phyloP scores from a whole-genome alignment of 1,139 yeast genomes.

The Sugiyamaella novakii region DNA sequence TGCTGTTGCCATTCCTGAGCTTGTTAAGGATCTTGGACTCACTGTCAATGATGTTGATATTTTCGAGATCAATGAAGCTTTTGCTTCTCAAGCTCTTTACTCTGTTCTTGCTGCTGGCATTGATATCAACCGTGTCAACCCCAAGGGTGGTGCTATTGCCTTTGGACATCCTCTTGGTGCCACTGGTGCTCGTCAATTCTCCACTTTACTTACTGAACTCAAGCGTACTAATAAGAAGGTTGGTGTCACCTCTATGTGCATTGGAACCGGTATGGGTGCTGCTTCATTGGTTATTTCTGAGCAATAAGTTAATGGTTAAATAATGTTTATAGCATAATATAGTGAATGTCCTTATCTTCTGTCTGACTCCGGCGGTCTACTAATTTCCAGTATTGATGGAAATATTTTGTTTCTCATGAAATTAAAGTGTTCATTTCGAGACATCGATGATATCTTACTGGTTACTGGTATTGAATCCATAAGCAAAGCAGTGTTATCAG shows the following conservation, averaged over 20 bases:
- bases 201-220: conserved; percentile 81
- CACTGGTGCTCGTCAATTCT: conserved; percentile 93
- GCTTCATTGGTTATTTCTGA: conserved; percentile 83
- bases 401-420: no score
- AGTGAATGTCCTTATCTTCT: not conserved
- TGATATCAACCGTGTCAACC: conserved; percentile 74
- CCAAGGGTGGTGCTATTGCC: conserved; percentile 95
- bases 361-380: conserved; percentile 13
- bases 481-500: no score
- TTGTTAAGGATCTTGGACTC: conserved; percentile 66
- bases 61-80: conserved; percentile 92
- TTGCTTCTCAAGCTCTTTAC: conserved; percentile 90
- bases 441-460: no score
- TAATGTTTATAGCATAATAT: conserved; percentile 16
- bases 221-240: conserved; percentile 65
- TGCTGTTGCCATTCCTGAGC: conserved; percentile 86
- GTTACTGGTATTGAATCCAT: no score
- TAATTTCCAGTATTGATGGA: no score
- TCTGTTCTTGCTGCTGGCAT: conserved; percentile 68
- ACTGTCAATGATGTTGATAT: conserved; percentile 66
- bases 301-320: conserved; percentile 35
- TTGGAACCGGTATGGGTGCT: conserved; percentile 99
- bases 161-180: conserved; percentile 95
- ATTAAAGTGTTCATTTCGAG: no score
- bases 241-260: conserved; percentile 94